A percentile compares a stretch with the other conserved stretches of the same genome.
phyloP scores from a whole-genome alignment of 2,329 filamentous ascomycete species.

The Pyrenophora tritici-repentis region DNA sequence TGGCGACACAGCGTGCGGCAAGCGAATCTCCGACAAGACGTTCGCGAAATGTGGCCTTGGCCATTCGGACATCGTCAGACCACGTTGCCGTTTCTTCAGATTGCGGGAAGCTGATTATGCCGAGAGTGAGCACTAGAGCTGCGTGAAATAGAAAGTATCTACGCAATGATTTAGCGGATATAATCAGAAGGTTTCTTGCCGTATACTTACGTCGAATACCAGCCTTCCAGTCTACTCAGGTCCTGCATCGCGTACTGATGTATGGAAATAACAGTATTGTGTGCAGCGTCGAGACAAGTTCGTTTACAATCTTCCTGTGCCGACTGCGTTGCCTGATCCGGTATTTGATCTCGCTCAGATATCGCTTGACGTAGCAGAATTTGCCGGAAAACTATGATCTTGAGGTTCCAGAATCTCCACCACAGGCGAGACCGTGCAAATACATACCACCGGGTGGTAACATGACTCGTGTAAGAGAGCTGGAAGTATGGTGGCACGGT shows the following conservation, averaged over 20 bases:
- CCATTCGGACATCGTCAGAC: slow-evolving; percentile 29
- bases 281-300: slow-evolving; percentile 32
- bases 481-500: slow-evolving; percentile 28
- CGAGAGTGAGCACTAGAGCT: slow-evolving; percentile 30
- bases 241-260: slow-evolving; percentile 27
- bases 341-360: slow-evolving; percentile 26
- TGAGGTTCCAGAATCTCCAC: slow-evolving; percentile 36
- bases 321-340: slow-evolving; percentile 20
- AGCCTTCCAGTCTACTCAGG: slow-evolving; percentile 29
- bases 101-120: slow-evolving; percentile 32
- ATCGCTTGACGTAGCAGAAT: slow-evolving; percentile 31
- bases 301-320: slow-evolving; percentile 31
- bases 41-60: slow-evolving; percentile 27
- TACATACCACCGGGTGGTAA: slow-evolving; percentile 22
- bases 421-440: slow-evolving; percentile 31
- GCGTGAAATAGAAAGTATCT: slow-evolving; percentile 36
- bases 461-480: slow-evolving; percentile 8
- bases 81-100: slow-evolving; percentile 20
- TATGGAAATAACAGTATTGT: slow-evolving; percentile 30
- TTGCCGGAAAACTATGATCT: slow-evolving; percentile 34
- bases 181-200: fast-evolving
- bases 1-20: slow-evolving; percentile 32
- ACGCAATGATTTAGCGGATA: neutral
- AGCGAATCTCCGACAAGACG: slow-evolving; percentile 29
- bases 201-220: slow-evolving; percentile 33